A percentile compares a stretch with the other conserved stretches of the same genome.
phyloP scores from a whole-genome alignment of 257 asterid genomes.

The Solanum piurae region DNA sequence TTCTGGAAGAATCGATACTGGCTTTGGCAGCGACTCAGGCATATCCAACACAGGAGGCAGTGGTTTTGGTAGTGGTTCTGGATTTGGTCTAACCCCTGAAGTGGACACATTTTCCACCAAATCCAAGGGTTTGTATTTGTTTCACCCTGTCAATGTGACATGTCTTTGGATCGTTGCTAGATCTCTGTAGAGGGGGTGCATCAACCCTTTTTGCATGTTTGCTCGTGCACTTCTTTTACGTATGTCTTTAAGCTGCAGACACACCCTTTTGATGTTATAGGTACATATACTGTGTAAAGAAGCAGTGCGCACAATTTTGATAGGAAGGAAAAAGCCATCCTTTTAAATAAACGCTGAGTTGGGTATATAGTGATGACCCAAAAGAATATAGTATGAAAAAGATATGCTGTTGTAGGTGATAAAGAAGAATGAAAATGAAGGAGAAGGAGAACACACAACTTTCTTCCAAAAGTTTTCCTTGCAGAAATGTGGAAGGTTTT shows the following conservation, averaged over 20 bases:
- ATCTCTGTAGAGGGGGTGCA: neutral
- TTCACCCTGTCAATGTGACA: neutral
- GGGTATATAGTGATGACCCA: neutral
- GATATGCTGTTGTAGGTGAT: neutral
- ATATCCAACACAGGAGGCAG: constrained; percentile 28
- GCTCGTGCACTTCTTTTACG: neutral
- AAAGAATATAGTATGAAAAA: neutral
- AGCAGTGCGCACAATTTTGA: neutral
- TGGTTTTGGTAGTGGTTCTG: constrained; percentile 60
- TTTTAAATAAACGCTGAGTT: neutral
- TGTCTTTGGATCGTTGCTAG: neutral
- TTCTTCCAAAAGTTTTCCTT: neutral
- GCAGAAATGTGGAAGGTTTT: neutral
- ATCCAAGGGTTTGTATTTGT: constrained; percentile 49
- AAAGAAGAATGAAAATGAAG: neutral
- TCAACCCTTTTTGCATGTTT: neutral
- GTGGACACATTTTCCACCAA: constrained; percentile 54
- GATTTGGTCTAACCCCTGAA: constrained; percentile 55
- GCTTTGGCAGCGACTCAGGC: constrained; percentile 64
- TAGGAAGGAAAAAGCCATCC: neutral
- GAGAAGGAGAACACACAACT: neutral
- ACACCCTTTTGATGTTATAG: neutral
- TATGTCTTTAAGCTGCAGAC: neutral
- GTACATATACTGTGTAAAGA: neutral
- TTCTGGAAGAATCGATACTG: constrained; percentile 60